Base-by-base conservation (phyloP, 768 basidiomycete species). In the Austroboletus festivus region DNA sequence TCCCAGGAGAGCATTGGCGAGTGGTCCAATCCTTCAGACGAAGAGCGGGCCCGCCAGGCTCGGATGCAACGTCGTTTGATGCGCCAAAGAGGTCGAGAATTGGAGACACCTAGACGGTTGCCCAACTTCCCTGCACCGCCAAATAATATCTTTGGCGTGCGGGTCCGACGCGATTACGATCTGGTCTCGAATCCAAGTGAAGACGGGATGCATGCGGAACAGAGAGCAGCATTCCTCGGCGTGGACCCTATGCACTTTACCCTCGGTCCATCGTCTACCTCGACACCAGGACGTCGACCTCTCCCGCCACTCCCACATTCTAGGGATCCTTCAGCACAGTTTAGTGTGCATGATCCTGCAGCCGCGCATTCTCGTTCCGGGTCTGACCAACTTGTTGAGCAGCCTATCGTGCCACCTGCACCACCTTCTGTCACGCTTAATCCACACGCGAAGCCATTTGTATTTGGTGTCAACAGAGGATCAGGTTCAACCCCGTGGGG, bases 11-110 rank as follows among this genome's bases (percentile, higher is more conserved):
- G 87, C 56, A 84, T 89, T 42, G 89, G 88, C 22, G 89, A 93
- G 69, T 93, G 80, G 79, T 93, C 90, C 20, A 93, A 93, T 59
- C 90, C 90, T 16, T 93, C 90, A 21, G 90, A 93, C 60, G 90
- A 93, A 66, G 90, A 93, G 61, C 79, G 85, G 23, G 89, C 85
- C 4, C 80, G 89, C 19, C 82, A 82, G 53, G 68, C 76, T 24
- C 81, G 87, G 24, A 67, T 79, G 38, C 80, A 85, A 37, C 80
- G 84, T 38, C 81, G 86, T 33, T 64, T 80, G 48, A 79, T 79
- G 30, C 79, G 80, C 18, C 59, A 54, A 26, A 70, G 68, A 57
- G 64, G 62, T 11, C 76, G 71, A 16, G 78, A 78, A 47, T 62
- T 74, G 1, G 84, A 87, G 63, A 74, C 76, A 46, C 88, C 87